Conservation (phyloP, 768 basidiomycete species). For the Lentinula aciculospora region DNA sequence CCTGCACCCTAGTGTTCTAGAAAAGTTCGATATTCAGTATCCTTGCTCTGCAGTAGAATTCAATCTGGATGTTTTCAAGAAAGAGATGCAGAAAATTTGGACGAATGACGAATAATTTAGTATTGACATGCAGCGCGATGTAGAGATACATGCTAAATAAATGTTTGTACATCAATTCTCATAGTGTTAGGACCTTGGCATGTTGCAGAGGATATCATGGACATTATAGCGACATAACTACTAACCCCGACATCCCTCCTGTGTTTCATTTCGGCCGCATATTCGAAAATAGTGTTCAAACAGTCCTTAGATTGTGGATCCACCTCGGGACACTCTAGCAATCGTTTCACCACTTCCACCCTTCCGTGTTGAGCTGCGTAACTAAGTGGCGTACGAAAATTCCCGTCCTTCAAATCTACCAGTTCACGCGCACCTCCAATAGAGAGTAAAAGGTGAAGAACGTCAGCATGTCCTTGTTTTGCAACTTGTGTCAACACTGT, state of each 20-base stretch:
- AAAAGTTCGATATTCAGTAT: slow-evolving; percentile 90
- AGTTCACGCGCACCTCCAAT: not conserved
- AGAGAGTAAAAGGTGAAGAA: not conserved
- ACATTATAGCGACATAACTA: not conserved
- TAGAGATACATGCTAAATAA: slow-evolving; percentile 9
- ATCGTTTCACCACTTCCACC: not conserved
- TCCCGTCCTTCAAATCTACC: not conserved
- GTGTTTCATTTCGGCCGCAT: not conserved
- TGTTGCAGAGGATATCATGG: not conserved
- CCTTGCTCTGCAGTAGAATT: slow-evolving; percentile 96
- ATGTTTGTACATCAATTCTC: not conserved
- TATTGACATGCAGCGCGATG: slow-evolving; percentile 4
- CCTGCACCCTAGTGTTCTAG: slow-evolving; percentile 86
- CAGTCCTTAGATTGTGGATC: not conserved
- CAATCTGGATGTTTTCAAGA: slow-evolving; percentile 91
- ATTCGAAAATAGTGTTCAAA: not conserved
- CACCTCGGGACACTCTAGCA: not conserved
- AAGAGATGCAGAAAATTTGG: slow-evolving; percentile 54
- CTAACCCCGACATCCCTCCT: not conserved
- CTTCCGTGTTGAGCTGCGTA: not conserved
- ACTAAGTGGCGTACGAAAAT: not conserved
- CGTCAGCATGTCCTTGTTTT: not conserved
- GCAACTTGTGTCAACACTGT: not conserved
- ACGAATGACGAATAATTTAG: slow-evolving; percentile 42
- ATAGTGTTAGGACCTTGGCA: not conserved